These are phyloP conservation scores for Taphrina betulina DNA, from an alignment of 1,139 yeast species.

Conservation along the genomic window DNA sequence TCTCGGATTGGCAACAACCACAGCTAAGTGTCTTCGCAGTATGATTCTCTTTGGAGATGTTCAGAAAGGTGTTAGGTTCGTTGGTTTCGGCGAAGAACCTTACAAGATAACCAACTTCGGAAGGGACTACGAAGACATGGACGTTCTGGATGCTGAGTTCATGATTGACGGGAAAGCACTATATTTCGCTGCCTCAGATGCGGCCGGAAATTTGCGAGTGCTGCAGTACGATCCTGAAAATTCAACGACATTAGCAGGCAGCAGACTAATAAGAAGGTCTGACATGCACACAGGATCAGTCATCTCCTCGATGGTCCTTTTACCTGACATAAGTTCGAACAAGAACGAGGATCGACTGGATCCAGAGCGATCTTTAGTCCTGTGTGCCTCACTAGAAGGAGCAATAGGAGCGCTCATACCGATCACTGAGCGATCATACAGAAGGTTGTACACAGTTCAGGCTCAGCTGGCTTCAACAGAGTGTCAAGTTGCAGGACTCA, in stretches of 20 bases:
- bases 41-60: conserved; percentile 77
- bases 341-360: conserved; percentile 29
- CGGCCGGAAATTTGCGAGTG: conserved; percentile 66
- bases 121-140: conserved; percentile 64
- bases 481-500: conserved; percentile 71
- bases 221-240: conserved; percentile 83
- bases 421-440: conserved; percentile 67
- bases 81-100: conserved; percentile 91
- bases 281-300: conserved; percentile 68
- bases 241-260: conserved; percentile 77
- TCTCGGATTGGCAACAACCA: conserved; percentile 73
- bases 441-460: conserved; percentile 80
- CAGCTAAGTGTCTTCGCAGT: conserved; percentile 79
- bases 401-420: conserved; percentile 75
- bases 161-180: conserved; percentile 69
- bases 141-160: conserved; percentile 66
- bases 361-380: conserved; percentile 51
- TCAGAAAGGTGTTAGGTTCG: conserved; percentile 73
- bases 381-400: conserved; percentile 66
- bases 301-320: conserved; percentile 58
- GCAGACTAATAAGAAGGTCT: conserved; percentile 65
- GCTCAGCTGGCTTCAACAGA: conserved; percentile 82
- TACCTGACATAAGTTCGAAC: conserved; percentile 48
- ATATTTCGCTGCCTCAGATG: conserved; percentile 67
- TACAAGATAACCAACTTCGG: conserved; percentile 79